Conservation (phyloP, 352 stramenopile species). For the Elongisporangium senticosum region DNA sequence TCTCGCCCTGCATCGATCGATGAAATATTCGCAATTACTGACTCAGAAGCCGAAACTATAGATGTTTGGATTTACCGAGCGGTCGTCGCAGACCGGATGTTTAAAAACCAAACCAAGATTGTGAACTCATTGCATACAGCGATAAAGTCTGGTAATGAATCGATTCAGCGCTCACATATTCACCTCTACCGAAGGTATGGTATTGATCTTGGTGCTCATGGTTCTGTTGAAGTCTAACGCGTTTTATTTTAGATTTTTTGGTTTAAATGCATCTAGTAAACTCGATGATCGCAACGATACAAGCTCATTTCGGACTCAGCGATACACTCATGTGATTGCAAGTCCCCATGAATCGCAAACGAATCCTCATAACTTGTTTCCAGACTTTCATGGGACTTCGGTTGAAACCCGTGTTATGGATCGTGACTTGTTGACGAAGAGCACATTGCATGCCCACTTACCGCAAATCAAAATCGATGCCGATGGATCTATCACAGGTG, state of each 20-base stretch:
- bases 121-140: conserved; percentile 16
- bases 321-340: neutral
- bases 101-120: conserved; percentile 19
- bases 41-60: conserved; percentile 15
- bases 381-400: conserved; percentile 17
- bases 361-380: conserved; percentile 1
- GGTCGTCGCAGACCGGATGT: conserved; percentile 34
- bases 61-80: conserved; percentile 45
- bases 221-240: neutral
- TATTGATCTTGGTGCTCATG: neutral
- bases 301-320: neutral
- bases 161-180: conserved; percentile 21
- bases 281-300: neutral
- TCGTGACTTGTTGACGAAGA: conserved; percentile 33
- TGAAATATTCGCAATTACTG: conserved; percentile 22
- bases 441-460: conserved; percentile 14
- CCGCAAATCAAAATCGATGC: conserved; percentile 17
- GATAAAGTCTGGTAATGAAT: conserved; percentile 12
- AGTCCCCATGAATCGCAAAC: neutral
- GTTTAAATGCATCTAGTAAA: neutral
- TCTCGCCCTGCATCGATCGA: conserved; percentile 22
- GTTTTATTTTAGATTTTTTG: neutral
- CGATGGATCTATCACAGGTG: conserved; percentile 6
- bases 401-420: conserved; percentile 27
- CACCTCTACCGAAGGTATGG: conserved; percentile 44